These are phyloP conservation scores for Lasiodiplodia citricola DNA, from an alignment of 2,329 filamentous ascomycete species.

Conservation along the genomic window DNA sequence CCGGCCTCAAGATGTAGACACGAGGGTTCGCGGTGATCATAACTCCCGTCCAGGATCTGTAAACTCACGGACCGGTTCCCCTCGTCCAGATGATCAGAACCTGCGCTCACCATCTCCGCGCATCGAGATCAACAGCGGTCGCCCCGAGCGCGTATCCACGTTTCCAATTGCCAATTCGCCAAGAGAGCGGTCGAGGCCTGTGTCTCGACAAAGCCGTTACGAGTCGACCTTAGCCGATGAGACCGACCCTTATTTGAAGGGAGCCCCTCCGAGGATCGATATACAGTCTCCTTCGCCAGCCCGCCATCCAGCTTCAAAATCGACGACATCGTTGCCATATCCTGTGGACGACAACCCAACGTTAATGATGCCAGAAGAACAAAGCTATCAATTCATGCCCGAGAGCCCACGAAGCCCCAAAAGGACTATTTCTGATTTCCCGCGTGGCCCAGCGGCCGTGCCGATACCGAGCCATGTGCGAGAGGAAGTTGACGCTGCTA, in stretches of 20 bases:
- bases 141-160: background rate
- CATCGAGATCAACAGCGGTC: conserved; percentile 7
- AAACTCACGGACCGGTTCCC: conserved; percentile 28
- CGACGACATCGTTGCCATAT: conserved; percentile 47
- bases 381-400: conserved; percentile 46
- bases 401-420: conserved; percentile 17
- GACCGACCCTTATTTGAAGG: conserved; percentile 32
- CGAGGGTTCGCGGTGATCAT: conserved; percentile 34
- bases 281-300: conserved; percentile 40
- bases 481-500: conserved; percentile 8
- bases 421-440: conserved; percentile 9
- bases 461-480: conserved; percentile 18
- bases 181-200: conserved; percentile 35
- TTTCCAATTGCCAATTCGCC: conserved; percentile 15
- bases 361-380: conserved; percentile 49
- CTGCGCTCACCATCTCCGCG: conserved; percentile 5
- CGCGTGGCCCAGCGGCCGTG: background rate
- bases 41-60: conserved; percentile 29
- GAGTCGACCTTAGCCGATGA: conserved; percentile 35
- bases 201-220: conserved; percentile 36
- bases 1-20: conserved; percentile 34
- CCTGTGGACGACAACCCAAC: conserved; percentile 49
- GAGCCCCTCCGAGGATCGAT: conserved; percentile 33
- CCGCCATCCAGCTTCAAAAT: conserved; percentile 32
- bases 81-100: conserved; percentile 9